Conservation (phyloP, 306 rosid genomes). For the Lathyrus sativus region DNA sequence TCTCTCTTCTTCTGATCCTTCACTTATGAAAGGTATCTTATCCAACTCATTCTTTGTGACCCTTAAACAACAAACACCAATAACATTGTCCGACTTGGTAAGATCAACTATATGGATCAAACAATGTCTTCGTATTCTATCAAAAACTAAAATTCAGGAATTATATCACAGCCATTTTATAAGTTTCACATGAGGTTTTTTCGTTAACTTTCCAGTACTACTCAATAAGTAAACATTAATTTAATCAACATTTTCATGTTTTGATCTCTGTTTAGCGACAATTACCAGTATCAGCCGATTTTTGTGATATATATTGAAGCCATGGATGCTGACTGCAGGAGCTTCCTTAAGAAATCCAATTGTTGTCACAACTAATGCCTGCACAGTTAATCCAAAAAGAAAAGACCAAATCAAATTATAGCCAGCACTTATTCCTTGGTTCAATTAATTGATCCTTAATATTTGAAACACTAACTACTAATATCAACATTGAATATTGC, state of each 20-base stretch:
- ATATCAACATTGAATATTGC: background rate
- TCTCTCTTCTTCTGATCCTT: slow-evolving; percentile 1
- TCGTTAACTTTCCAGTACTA: background rate
- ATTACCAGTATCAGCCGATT: slow-evolving; percentile 84
- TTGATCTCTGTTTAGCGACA: background rate
- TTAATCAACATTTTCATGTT: background rate
- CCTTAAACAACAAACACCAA: background rate
- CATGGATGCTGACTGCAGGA: slow-evolving; percentile 64
- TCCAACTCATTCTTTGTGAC: background rate
- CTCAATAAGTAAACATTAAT: slow-evolving; percentile 11
- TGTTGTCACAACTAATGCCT: slow-evolving; percentile 68
- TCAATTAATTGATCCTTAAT: background rate
- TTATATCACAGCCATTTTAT: background rate
- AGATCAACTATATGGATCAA: slow-evolving; percentile 5
- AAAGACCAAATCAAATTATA: slow-evolving; percentile 12
- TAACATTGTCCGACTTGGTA: background rate
- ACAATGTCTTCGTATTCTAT: background rate
- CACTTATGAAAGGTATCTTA: background rate
- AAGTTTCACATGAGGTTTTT: slow-evolving; percentile 2
- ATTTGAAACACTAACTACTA: background rate
- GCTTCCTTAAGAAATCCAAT: slow-evolving; percentile 92
- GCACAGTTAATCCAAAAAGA: slow-evolving; percentile 34
- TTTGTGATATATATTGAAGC: slow-evolving; percentile 89
- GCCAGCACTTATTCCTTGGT: background rate
- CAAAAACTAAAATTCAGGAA: background rate